phyloP scores from a whole-genome alignment of 75 land plant species.

The Chamaecyparis obtusa region DNA sequence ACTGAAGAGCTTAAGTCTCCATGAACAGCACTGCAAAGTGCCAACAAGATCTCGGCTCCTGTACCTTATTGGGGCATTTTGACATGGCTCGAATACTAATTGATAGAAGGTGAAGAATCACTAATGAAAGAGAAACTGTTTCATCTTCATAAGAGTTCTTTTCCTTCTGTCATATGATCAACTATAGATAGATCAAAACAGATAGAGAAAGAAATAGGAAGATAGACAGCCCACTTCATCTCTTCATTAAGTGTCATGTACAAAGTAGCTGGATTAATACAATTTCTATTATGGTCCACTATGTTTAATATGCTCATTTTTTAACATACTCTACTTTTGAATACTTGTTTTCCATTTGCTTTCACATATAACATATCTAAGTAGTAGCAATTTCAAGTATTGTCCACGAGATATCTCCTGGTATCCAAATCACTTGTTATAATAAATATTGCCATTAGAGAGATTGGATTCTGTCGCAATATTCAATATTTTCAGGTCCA shows the following conservation, averaged over 20 bases:
- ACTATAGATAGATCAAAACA: too few relatives aligned
- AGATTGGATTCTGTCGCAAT: too few relatives aligned
- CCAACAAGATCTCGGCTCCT: not conserved
- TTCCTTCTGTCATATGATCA: not conserved
- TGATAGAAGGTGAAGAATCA: not conserved
- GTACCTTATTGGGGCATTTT: not conserved
- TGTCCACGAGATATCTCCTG: not conserved
- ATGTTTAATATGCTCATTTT: too few relatives aligned
- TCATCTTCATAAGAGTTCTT: not conserved
- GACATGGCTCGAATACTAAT: not conserved
- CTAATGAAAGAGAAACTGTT: not conserved
- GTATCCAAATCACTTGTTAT: not conserved
- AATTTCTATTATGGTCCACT: not conserved
- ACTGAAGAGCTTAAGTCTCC: too few relatives aligned
- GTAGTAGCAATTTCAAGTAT: not conserved
- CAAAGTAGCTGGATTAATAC: not conserved
- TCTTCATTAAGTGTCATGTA: not conserved
- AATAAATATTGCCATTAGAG: too few relatives aligned
- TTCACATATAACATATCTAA: not conserved
- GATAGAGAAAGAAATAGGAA: not conserved
- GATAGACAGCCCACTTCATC: not conserved
- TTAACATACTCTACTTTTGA: too few relatives aligned
- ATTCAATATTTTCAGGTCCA: too few relatives aligned
- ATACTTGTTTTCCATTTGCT: not conserved
- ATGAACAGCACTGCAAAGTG: not conserved